A percentile compares a stretch with the other conserved stretches of the same genome.
These are phyloP conservation scores for Rhizomucor pusillus DNA, from an alignment of 371 early-diverging fungal species.

Conservation along the genomic window DNA sequence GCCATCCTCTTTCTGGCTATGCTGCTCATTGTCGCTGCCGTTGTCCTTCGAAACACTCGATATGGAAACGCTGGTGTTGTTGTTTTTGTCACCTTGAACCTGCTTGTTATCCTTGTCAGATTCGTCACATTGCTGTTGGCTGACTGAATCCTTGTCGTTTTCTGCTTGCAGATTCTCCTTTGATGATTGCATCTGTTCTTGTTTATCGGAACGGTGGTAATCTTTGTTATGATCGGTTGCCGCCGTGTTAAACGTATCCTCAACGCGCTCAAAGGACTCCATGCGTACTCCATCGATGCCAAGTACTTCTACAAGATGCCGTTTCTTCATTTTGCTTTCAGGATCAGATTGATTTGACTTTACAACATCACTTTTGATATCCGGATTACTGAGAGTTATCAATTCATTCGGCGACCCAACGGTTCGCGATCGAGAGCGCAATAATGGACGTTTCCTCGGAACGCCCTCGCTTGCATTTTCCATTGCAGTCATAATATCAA, in stretches of 20 bases:
- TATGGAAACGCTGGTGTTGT: no score
- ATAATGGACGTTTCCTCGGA: not conserved
- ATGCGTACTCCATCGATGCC: slow-evolving; percentile 41
- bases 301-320: slow-evolving; percentile 41
- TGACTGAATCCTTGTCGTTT: no score
- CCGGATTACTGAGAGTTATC: slow-evolving; percentile 10
- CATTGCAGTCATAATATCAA: no score
- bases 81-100: no score
- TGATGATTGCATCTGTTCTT: no score
- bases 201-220: no score
- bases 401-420: not conserved
- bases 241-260: slow-evolving; percentile 9
- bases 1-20: not conserved
- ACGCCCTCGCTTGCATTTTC: not conserved
- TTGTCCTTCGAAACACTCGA: not conserved
- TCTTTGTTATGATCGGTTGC: not conserved
- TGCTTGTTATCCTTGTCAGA: no score
- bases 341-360: no score
- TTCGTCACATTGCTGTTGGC: no score
- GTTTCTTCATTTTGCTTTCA: not conserved
- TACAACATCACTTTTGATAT: not conserved
- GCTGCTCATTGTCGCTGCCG: not conserved
- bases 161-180: no score
- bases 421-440: not conserved
- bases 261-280: slow-evolving; percentile 20